phyloP scores from a whole-genome alignment of 1,284 basidiomycete species.

The Puccinia coronata region DNA sequence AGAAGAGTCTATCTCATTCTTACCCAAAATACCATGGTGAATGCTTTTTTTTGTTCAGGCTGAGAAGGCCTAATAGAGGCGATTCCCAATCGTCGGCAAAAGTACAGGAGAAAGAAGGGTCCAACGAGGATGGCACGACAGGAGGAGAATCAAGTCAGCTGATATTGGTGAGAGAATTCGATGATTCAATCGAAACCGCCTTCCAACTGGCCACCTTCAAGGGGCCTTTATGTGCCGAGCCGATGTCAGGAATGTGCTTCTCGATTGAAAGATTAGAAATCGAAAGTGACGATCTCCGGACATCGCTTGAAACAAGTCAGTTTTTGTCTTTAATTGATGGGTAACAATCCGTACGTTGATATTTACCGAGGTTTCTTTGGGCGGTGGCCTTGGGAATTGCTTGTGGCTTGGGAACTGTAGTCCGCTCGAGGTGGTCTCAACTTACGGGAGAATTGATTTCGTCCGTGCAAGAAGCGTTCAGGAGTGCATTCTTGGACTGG shows the following conservation, averaged over 20 bases:
- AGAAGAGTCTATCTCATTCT: too few species aligned
- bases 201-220: conserved; percentile 93
- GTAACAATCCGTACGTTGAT: background rate
- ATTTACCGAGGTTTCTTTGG: background rate
- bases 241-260: conserved; percentile 88
- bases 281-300: conserved; percentile 61
- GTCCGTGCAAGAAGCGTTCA: conserved; percentile 81
- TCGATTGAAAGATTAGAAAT: conserved; percentile 77
- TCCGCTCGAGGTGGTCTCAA: conserved; percentile 69
- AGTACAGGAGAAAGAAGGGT: background rate
- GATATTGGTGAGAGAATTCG: conserved; percentile 66
- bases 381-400: background rate
- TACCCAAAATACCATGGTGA: too few species aligned
- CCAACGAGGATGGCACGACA: background rate
- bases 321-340: background rate
- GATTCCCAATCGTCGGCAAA: background rate
- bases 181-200: conserved; percentile 81
- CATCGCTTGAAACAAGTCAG: conserved; percentile 64
- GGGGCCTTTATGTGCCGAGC: conserved; percentile 92
- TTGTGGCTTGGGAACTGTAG: conserved; percentile 59
- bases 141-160: background rate
- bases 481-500: conserved; percentile 90
- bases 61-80: background rate
- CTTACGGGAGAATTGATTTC: conserved; percentile 87
- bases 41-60: conserved; percentile 18